Evolutionary conservation across 2,329 filamentous ascomycete species (phyloP), one percentile per base, ranked within the genome.

Genomic region (Nemania bipapillata): DNA sequence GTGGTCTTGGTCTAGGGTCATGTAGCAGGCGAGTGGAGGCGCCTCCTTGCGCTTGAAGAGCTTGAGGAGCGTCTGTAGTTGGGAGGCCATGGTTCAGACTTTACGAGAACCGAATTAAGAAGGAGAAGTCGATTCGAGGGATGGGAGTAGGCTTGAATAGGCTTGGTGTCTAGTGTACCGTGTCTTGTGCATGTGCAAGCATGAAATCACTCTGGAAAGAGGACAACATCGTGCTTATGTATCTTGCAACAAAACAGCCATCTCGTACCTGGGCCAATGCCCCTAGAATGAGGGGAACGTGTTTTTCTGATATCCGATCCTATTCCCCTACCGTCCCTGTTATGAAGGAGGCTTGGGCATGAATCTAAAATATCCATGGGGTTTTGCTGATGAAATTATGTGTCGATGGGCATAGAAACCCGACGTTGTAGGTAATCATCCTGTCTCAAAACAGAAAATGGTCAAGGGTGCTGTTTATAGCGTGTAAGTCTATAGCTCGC

Each of bases 1-100:
- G 4, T 75, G 74, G 49, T 79, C 75, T 26, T 78, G 69, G 52
- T 79, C 77, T 20, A 80, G 72, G 8, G 70, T 59, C 32, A 79
- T 58, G 35, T 74, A 62, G 68, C 79, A 80, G 28, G 76, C 78
- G 35, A 80, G 60, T 0, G 78, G 79, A 3, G 78, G 73, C 3
- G 74, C 69, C 74, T 76, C 77, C 70, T 78, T 78, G 64, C 77
- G 76, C 35, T 67, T 72, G 70, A 79, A 79, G 2, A 55, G 28
- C 60, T 63, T 52, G 60, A 80, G 37, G 42, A 63, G 47, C 6
- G 45, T 17, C 58, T 30, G 37, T 1, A 59, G 42, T 35, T 32
- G 42, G 26, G 56, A 37, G 35, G 56, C 42, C 56, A 59, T 59
- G 35, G 4, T 59, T 59, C 11, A 59, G 28, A 50, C 4, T 40